Base-by-base conservation (phyloP, 129 eudicot species). In the Flaveria robusta region DNA sequence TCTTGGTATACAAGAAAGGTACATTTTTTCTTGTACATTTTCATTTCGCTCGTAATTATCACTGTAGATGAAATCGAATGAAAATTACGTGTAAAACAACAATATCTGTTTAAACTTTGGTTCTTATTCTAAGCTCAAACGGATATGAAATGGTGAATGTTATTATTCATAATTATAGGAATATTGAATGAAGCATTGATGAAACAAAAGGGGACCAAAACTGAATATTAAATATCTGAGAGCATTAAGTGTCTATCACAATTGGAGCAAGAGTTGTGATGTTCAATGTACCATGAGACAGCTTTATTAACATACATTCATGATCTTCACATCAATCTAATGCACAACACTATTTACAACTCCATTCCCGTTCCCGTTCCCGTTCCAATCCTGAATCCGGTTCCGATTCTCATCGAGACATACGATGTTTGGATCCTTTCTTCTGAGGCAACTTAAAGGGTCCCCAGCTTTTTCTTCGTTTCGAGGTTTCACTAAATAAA, bases 391-490 rank as follows among this genome's bases (percentile, higher is more conserved):
- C 39, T 7, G 34, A 29, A 0, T 29, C 34, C 34, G 34, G 4
- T 29, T 19, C 50, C n/a, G 16, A 11, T n/a, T 7, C 16, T 70
- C 77, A 80, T 46, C 45, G 74, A 14, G 83, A 80, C 83, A 80
- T 79, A 91, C 93, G 86, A 41, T 85, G 92, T 54, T 85, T 88
- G 84, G 84, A 89, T 43, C 83, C 90, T 71, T 86, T 92, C 79
- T 82, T 94, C 68, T 88, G 97, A 75, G 88, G 86, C 68, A 94
- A 79, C 74, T 91, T 94, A 79, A 94, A 94, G 24, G 99, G 99
- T 42, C 97, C 93, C 99, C 99, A 94, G 73, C 90, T 94, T 81
- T 94, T 94, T 85, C 97, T 83, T 70, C 99, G 91, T 71, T 91
- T 94, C 1, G 97, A 86, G 18, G 96, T 79, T 74, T 94, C 99